phyloP scores from a whole-genome alignment of 2,329 filamentous ascomycete genomes.

The Niveomyces coronatus region DNA sequence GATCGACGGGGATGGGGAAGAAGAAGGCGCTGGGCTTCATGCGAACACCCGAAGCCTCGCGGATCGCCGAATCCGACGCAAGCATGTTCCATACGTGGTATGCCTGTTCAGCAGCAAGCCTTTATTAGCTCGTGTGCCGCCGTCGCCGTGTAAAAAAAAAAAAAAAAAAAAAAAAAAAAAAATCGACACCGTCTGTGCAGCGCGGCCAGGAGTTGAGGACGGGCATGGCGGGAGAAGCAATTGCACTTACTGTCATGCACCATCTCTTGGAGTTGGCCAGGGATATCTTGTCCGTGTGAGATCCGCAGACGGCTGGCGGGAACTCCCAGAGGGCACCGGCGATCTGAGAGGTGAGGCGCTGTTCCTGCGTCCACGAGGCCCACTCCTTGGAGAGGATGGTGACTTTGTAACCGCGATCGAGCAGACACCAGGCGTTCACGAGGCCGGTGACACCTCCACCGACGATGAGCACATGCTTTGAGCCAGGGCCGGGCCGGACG shows the following conservation, averaged over 20 bases:
- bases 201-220: neutral
- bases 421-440: neutral
- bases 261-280: neutral
- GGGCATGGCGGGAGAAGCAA: neutral
- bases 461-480: constrained; percentile 14
- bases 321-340: constrained; percentile 1
- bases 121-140: too few relatives aligned
- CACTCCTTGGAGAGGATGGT: constrained; percentile 2
- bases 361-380: neutral
- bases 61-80: too few relatives aligned
- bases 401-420: neutral
- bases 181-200: neutral
- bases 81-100: too few relatives aligned
- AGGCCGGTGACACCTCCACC: neutral
- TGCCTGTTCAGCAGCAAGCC: too few relatives aligned
- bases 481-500: too few relatives aligned
- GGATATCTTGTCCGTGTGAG: neutral
- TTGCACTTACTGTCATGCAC: neutral
- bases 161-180: too few relatives aligned
- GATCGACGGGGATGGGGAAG: too few relatives aligned
- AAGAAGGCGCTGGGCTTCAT: too few relatives aligned
- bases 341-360: constrained; percentile 1
- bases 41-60: too few relatives aligned
- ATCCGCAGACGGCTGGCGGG: neutral
- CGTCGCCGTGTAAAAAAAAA: too few relatives aligned